Evolutionary conservation across 2,329 filamentous ascomycete species (phyloP), one percentile per base, ranked within the genome.

Genomic region (Sporothrix curviconia): DNA sequence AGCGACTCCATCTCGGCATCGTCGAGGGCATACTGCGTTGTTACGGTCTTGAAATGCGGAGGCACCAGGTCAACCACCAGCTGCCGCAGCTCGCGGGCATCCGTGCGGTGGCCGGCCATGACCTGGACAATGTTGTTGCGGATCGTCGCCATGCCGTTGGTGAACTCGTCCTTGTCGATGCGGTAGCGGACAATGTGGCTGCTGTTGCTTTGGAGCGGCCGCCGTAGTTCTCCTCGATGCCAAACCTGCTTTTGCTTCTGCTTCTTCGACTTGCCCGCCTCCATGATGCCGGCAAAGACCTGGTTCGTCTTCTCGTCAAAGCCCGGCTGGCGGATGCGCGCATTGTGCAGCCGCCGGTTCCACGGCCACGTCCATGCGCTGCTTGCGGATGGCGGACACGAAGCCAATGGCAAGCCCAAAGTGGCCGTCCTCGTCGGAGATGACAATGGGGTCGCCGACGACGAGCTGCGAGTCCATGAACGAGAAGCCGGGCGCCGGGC

Each of bases 131-230:
- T 80, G 64, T 97, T 99, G 72, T 96, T 96, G 55, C 94, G 85
- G 46, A 96, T 89, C 30, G 88, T 87, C 3, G 94, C 91, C 90
- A 99, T 95, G 58, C 94, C 94, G 66, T 95, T 97, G 72, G 90
- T 95, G 71, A 99, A 99, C 68, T 99, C 94, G 66, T 99, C 94
- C 69, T 96, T 96, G 72, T 99, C 94, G 4, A 99, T 77, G 24
- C 94, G 87, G 66, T 96, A 99, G 50, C 83, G 78, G 6, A 87
- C 74, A 4, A 81, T 81, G 4, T 78, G 75, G 76, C 17, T 36
- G 25, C 15, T 46, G 28, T 25, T 11, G 11, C 15, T 28, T 5
- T n/a, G 24, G 49, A 39, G 1, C 49, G 49, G 4, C 49, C 49
- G 4, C 49, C 49, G 11, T 51, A 51, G 34, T 51, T 51, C 22